Conservation (phyloP, 2,329 filamentous ascomycete species). For the Paracorniculantispora psalliotae region DNA sequence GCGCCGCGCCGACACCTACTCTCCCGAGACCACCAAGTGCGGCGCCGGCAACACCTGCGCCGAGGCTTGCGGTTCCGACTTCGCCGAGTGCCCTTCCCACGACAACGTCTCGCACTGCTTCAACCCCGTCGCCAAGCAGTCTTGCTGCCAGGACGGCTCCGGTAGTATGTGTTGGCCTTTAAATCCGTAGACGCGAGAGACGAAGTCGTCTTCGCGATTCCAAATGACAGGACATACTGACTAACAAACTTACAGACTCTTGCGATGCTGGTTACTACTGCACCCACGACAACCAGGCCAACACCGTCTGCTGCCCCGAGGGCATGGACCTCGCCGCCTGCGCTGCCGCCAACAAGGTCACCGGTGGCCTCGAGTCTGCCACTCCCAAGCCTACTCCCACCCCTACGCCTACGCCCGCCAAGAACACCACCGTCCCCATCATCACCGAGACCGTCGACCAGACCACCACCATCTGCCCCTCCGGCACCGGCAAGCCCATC, state of each 20-base stretch:
- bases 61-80: constrained; percentile 49
- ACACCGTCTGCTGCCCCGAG: constrained; percentile 59
- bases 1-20: constrained; percentile 42
- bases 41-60: constrained; percentile 47
- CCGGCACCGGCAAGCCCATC: constrained; percentile 24
- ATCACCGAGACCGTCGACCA: constrained; percentile 18
- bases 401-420: constrained; percentile 24
- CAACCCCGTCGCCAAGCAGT: constrained; percentile 45
- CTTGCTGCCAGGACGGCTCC: constrained; percentile 51
- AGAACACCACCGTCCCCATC: constrained; percentile 15
- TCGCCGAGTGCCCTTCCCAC: constrained; percentile 43
- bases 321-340: constrained; percentile 49
- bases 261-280: constrained; percentile 60
- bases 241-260: constrained; percentile 40
- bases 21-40: constrained; percentile 44
- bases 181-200: not conserved
- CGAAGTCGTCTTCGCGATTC: not conserved
- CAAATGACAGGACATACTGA: not conserved
- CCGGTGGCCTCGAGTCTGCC: constrained; percentile 38
- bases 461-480: constrained; percentile 24
- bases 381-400: constrained; percentile 28
- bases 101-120: constrained; percentile 54
- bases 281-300: constrained; percentile 44
- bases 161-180: constrained; percentile 57
- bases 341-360: constrained; percentile 47